phyloP scores from a whole-genome alignment of 169 alveolate genomes.

The Babesia ovis region DNA sequence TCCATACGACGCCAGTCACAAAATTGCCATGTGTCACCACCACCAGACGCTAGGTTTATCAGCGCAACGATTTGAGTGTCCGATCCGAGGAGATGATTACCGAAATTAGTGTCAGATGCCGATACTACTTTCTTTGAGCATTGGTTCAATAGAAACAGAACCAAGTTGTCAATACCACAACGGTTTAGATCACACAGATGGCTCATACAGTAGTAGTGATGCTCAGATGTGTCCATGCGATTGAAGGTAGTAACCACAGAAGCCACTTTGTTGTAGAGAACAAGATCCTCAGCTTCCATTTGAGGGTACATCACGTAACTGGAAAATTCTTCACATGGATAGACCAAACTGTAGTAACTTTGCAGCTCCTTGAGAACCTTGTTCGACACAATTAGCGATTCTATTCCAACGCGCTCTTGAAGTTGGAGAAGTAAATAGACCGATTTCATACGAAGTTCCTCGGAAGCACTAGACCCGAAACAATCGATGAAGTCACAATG shows the following conservation, averaged over 20 bases:
- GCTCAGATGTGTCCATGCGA: slow-evolving; percentile 34
- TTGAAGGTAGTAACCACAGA: slow-evolving; percentile 17
- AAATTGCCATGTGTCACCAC: slow-evolving; percentile 31
- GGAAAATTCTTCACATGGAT: slow-evolving; percentile 32
- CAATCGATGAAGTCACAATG: slow-evolving; percentile 49
- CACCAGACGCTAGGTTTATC: slow-evolving; percentile 43
- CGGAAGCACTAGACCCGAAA: slow-evolving; percentile 4
- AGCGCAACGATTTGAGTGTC: slow-evolving; percentile 12
- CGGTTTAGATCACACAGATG: slow-evolving; percentile 35
- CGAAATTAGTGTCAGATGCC: background rate
- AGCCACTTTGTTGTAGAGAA: slow-evolving; percentile 46
- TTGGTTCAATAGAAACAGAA: slow-evolving; percentile 23
- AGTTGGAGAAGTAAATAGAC: slow-evolving; percentile 41
- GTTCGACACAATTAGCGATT: slow-evolving; percentile 19
- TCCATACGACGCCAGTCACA: slow-evolving; percentile 42
- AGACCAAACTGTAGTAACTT: slow-evolving; percentile 11
- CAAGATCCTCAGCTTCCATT: slow-evolving; percentile 57
- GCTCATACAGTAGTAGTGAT: slow-evolving; percentile 31
- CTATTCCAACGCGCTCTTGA: slow-evolving; percentile 35
- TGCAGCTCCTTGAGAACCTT: slow-evolving; percentile 26
- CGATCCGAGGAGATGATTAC: slow-evolving; percentile 6
- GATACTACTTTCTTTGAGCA: slow-evolving; percentile 11
- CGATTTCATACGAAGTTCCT: slow-evolving; percentile 37
- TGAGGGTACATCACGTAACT: slow-evolving; percentile 1
- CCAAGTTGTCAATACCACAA: slow-evolving; percentile 34